These are phyloP conservation scores for Exophiala viscosa DNA, from an alignment of 2,329 filamentous ascomycete species.

Conservation along the genomic window DNA sequence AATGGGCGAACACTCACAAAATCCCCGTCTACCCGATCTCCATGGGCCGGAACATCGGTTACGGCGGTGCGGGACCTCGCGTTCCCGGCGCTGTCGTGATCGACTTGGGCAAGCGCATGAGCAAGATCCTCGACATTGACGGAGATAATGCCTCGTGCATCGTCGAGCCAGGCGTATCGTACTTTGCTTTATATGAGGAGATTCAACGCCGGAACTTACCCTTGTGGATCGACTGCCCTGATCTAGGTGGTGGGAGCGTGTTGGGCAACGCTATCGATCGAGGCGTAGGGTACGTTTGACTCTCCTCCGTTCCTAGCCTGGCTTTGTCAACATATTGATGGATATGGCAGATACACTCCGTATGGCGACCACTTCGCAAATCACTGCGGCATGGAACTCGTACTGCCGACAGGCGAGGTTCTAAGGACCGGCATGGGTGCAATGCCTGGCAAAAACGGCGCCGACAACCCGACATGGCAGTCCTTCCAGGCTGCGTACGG, in stretches of 20 bases:
- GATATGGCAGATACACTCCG: conserved; percentile 20
- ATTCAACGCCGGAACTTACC: conserved; percentile 38
- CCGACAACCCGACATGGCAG: conserved; percentile 36
- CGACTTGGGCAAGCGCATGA: conserved; percentile 41
- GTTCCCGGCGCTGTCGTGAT: conserved; percentile 45
- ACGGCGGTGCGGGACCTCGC: conserved; percentile 49
- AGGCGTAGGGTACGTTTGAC: conserved; percentile 36
- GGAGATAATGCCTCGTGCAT: conserved; percentile 33
- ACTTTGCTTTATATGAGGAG: conserved; percentile 43
- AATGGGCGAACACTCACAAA: conserved; percentile 34
- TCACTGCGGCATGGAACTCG: conserved; percentile 45
- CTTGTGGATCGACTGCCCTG: conserved; percentile 49
- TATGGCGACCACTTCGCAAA: conserved; percentile 47
- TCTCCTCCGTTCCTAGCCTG: too few species aligned
- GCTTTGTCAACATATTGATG: background rate
- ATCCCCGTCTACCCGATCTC: conserved; percentile 36
- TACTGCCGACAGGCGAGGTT: conserved; percentile 39
- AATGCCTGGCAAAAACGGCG: conserved; percentile 25
- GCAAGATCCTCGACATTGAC: conserved; percentile 34
- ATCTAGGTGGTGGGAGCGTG: conserved; percentile 49
- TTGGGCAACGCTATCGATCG: conserved; percentile 50
- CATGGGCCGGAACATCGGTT: conserved; percentile 46
- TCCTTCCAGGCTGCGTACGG: conserved; percentile 33
- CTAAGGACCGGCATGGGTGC: conserved; percentile 43
- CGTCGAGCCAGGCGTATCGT: conserved; percentile 46